A percentile compares a stretch with the other conserved stretches of the same genome.
Evolutionary conservation across 1,284 basidiomycete species (phyloP).

Genomic region (Hemileia vastatrix): DNA sequence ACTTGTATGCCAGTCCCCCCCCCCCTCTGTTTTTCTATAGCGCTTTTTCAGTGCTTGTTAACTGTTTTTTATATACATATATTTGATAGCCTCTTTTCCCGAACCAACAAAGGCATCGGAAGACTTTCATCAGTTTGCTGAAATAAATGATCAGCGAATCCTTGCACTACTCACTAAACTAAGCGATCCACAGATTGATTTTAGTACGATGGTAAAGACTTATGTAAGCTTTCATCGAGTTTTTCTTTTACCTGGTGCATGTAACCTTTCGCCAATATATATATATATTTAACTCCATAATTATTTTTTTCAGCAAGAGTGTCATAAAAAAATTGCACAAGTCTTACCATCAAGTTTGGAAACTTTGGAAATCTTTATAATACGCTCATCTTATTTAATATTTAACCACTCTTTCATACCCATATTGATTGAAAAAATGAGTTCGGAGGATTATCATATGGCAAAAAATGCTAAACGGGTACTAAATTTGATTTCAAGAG

Average conservation of each 20-base stretch:
- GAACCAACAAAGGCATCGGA: constrained; percentile 65
- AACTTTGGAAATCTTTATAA: constrained; percentile 66
- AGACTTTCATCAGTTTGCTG: constrained; percentile 74
- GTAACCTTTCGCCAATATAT: constrained; percentile 14
- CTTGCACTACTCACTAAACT: constrained; percentile 74
- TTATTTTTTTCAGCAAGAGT: constrained; percentile 55
- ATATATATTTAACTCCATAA: background rate
- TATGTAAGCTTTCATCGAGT: constrained; percentile 49
- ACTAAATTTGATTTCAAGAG: constrained; percentile 60
- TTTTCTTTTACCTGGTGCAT: background rate
- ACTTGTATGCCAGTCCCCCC: constrained; percentile 48
- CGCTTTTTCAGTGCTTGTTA: constrained; percentile 21
- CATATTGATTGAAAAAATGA: constrained; percentile 59
- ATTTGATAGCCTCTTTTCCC: constrained; percentile 51
- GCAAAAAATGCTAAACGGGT: constrained; percentile 44
- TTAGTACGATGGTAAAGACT: constrained; percentile 69
- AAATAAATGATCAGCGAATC: constrained; percentile 70
- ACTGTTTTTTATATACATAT: no score
- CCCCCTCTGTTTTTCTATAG: background rate
- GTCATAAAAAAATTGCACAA: constrained; percentile 64
- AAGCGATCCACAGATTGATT: constrained; percentile 70
- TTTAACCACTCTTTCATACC: constrained; percentile 78
- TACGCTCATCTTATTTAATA: constrained; percentile 61
- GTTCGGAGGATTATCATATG: no score
- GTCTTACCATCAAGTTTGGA: constrained; percentile 54